Percentiles rank a stretch among this genome's conserved stretches.
Conservation (phyloP, 306 rosid species). For the Pyrus betulifolia region DNA sequence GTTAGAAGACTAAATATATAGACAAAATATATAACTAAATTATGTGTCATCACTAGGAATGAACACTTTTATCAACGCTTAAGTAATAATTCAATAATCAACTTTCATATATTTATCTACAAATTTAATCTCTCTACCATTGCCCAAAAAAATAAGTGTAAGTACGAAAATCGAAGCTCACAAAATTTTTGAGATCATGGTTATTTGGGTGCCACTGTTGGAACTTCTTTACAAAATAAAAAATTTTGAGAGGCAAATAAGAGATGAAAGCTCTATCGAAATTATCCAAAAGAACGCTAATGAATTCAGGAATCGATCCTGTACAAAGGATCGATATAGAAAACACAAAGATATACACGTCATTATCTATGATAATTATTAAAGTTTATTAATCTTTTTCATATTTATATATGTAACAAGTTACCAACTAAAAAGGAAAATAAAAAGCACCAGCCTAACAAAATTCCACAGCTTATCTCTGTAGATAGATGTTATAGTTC, state of each 20-base stretch:
- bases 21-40: too few relatives aligned
- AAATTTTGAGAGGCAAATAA: too few relatives aligned
- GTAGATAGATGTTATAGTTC: conserved; percentile 25
- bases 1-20: too few relatives aligned
- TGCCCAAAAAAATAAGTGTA: too few relatives aligned
- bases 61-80: rapidly evolving
- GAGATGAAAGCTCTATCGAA: background rate
- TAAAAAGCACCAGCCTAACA: conserved; percentile 26
- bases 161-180: too few relatives aligned
- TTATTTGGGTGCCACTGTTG: background rate
- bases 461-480: conserved; percentile 46
- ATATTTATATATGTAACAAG: conserved; percentile 3
- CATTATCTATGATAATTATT: background rate
- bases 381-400: background rate
- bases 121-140: too few relatives aligned
- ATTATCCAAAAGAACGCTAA: background rate
- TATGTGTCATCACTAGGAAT: too few relatives aligned
- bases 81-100: too few relatives aligned
- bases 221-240: background rate
- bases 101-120: too few relatives aligned
- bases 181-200: too few relatives aligned
- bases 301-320: background rate
- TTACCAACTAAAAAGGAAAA: conserved; percentile 1
- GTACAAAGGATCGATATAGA: background rate
- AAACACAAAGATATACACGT: background rate